phyloP scores from a whole-genome alignment of 768 basidiomycete genomes.

The Cystobasidium onofrii region DNA sequence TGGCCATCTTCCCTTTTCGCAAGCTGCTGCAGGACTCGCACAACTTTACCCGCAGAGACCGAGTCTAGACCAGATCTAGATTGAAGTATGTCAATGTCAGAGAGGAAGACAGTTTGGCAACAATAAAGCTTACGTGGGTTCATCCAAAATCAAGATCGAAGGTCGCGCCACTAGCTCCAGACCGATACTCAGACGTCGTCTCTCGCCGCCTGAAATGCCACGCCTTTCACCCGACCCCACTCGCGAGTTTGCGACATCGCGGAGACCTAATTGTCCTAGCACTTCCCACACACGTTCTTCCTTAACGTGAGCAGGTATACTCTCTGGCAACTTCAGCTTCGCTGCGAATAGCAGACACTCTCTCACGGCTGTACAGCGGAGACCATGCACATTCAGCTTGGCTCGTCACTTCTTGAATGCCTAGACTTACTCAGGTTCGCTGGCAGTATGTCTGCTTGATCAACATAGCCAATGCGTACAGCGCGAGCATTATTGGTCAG shows the following conservation, averaged over 20 bases:
- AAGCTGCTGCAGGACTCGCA: conserved; percentile 66
- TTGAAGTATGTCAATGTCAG: conserved; percentile 38
- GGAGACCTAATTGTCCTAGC: conserved; percentile 69
- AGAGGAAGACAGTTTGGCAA: not conserved
- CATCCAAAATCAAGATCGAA: conserved; percentile 76
- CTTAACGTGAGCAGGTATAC: conserved; percentile 43
- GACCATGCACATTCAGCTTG: not conserved
- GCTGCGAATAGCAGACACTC: conserved; percentile 81
- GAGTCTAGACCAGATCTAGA: conserved; percentile 66
- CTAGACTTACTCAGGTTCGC: conserved; percentile 28
- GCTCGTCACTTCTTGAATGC: too few species aligned
- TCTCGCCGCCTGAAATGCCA: conserved; percentile 86
- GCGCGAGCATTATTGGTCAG: conserved; percentile 5
- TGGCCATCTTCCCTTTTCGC: conserved; percentile 46
- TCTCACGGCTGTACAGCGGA: conserved; percentile 53
- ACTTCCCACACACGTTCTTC: conserved; percentile 53
- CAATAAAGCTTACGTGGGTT: conserved; percentile 53
- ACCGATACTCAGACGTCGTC: conserved; percentile 80
- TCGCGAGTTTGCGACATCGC: conserved; percentile 59
- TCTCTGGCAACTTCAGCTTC: conserved; percentile 63
- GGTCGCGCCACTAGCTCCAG: conserved; percentile 77
- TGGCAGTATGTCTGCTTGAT: conserved; percentile 47
- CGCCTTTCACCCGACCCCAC: conserved; percentile 68
- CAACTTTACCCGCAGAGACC: conserved; percentile 70
- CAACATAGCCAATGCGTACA: conserved; percentile 64